Evolutionary conservation across 106 monocot species (phyloP), one percentile per base, ranked within the genome.

Genomic region (Phalaenopsis equestris): DNA sequence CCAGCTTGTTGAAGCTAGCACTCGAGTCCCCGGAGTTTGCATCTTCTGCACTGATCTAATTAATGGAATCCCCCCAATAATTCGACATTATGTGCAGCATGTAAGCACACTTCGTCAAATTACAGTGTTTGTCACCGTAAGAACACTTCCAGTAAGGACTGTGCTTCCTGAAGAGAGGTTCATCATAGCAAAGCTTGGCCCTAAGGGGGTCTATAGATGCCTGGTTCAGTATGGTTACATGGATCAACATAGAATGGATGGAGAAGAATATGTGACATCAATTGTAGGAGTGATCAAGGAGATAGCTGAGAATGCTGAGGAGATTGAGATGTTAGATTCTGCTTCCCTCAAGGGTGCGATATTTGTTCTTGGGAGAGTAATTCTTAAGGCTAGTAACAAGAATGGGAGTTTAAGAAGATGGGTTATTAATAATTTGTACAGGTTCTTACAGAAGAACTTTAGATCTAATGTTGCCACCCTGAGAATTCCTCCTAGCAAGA

Each of bases 381-480:
- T 88, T 55, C 79, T 91, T 11, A 83, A 82, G 77, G 76, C 77
- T 14, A 46, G 75, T 16, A 46, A 85, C 3, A 73, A 23, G 4
- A 56, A 52, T 11, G 84, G 84, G 16, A 65, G 81, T 18, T 85
- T 86, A 10, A 61, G n/a, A 56, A 30, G 46, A 39, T 70, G 82
- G 41, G 56, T 82, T 2, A 84, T 90, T 12, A 56, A 85, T 5
- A 81, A 58, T 19, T 41, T 88, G 10, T 89, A 88, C 38, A 84
- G 88, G 73, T 89, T 91, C 74, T n/a, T 91, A 75, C 91, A 91
- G 79, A 91, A 89, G 75, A 91, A 91, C 79, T 91, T 81, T 55
- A 84, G 88, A 36, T 88, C 88, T 0, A 89, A 83, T 21, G 81
- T 85, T 5, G 68, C 83, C 1, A 73, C 83, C 2, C 76, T 91